Conservation (phyloP, 345 rosid species). For the Carallia pectinifolia region DNA sequence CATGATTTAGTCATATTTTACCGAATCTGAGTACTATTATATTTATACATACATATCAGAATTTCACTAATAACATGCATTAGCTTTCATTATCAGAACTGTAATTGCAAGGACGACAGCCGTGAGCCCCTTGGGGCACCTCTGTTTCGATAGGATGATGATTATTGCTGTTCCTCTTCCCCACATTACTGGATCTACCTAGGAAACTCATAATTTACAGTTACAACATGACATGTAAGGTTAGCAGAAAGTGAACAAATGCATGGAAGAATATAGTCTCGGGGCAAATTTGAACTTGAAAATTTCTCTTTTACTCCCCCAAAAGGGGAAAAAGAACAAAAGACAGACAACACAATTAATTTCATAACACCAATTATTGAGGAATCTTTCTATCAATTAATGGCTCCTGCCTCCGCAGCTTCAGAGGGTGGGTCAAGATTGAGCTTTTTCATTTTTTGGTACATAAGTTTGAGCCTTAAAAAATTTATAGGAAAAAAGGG, state of each 20-base stretch:
- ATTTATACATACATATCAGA: too few relatives aligned
- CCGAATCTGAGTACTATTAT: too few relatives aligned
- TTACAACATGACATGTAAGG: constrained; percentile 1
- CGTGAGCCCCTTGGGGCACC: neutral
- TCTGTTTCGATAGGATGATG: constrained; percentile 2
- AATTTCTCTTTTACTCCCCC: neutral
- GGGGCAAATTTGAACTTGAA: too few relatives aligned
- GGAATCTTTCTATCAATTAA: too few relatives aligned
- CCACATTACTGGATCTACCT: constrained; percentile 18
- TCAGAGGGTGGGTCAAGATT: neutral
- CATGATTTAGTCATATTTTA: too few relatives aligned
- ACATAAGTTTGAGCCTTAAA: too few relatives aligned
- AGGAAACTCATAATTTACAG: constrained; percentile 21
- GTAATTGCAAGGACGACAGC: neutral
- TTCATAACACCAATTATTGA: too few relatives aligned
- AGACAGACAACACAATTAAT: too few relatives aligned
- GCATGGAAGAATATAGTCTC: too few relatives aligned
- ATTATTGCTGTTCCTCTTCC: constrained; percentile 11
- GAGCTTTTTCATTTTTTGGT: neutral
- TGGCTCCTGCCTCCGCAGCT: too few relatives aligned
- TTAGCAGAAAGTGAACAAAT: neutral
- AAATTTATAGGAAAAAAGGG: neutral
- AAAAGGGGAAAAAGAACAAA: neutral
- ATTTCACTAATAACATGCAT: neutral
- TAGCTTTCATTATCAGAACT: neutral